Evolutionary conservation across 2,329 filamentous ascomycete species (phyloP), one percentile per base, ranked within the genome.

Genomic region (Colletotrichum brevisporum): DNA sequence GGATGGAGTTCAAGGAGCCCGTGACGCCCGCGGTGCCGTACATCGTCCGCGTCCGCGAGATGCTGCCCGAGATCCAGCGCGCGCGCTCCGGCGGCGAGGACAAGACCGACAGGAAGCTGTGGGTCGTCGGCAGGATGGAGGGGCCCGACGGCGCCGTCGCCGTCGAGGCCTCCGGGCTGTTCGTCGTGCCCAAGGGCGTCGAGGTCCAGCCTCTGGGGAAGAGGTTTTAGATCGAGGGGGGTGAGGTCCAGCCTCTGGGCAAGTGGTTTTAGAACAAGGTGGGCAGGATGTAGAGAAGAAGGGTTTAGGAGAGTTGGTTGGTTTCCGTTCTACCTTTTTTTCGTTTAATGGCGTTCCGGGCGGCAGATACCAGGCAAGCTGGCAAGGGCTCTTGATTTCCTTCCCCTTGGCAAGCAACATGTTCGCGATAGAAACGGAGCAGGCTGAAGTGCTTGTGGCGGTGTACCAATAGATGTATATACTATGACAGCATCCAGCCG

Each of bases 111-210:
- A 55, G 70, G 8, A 71, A 71, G 68, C 16, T 71, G 55, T 71
- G 63, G 63, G 24, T 71, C 26, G 10, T 57, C 18, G 70, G 67
- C 5, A 36, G 63, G 5, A 71, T 71, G 68, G 63, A 69, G 55
- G 51, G 36, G 3, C 43, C 54, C 2, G 56, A 62, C 0, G 68
- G 63, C 5, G 63, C 41, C 21, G 27, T 59, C 5, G 55, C 47
- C 9, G 9, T 54, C 27, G 70, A 71, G 60, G 63, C 70, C 1
- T 64, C 36, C 47, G 70, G 58, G 16, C 36, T 71, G 47, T 71
- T 71, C 54, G 70, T 71, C 2, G 70, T 71, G 51, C 70, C 70
- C n/a, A 71, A 71, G 56, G 64, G 63, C 6, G 52, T 31, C 1
- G 39, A 62, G 2, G 47, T 63, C 5, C 9, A 64, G 55, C 63